Evolutionary conservation across 2,329 filamentous ascomycete species (phyloP), one percentile per base, ranked within the genome.

Genomic region (Xylaria sp.): DNA sequence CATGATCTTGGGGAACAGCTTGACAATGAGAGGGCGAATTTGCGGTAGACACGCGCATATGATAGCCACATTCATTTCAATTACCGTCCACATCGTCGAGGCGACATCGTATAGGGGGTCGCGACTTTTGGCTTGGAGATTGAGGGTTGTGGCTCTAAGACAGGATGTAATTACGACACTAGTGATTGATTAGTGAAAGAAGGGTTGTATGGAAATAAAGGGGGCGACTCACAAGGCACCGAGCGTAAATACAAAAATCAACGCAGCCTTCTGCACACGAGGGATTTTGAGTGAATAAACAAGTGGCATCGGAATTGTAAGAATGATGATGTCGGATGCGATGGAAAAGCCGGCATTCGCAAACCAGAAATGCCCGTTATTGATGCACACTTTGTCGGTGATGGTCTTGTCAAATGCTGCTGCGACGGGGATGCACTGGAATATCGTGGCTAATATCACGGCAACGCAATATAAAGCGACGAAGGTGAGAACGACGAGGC

Each of bases 331-430:
- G 72, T 84, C 82, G 13, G 81, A 83, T 5, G 78, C 58, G 40
- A 84, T 83, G 42, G 81, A 81, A 54, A 83, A 79, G 2, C 73
- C 79, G 0, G 81, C 79, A 62, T 82, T 84, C 12, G 80, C 79
- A 51, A 81, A 82, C 82, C 82, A 84, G 57, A 83, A 78, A 8
- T 73, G 75, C 9, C 76, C 76, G 63, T 80, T 81, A 62, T 80
- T 69, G 53, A 83, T 78, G 66, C 82, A 83, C 25, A 10, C 62
- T 8, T 61, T 66, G 27, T 73, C 69, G 12, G 69, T 51, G 1
- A 78, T 61, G 5, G 58, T 64, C 65, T 76, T 77, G 68, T 79
- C 71, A 61, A 75, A 79, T 5, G 75, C 75, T n/a, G 72, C 72
- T 12, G 60, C 62, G n/a, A 79, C 50, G 0, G 78, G 78, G 3